Base-by-base conservation (phyloP, 352 stramenopile genomes). In the Phytophthora tubulina region DNA sequence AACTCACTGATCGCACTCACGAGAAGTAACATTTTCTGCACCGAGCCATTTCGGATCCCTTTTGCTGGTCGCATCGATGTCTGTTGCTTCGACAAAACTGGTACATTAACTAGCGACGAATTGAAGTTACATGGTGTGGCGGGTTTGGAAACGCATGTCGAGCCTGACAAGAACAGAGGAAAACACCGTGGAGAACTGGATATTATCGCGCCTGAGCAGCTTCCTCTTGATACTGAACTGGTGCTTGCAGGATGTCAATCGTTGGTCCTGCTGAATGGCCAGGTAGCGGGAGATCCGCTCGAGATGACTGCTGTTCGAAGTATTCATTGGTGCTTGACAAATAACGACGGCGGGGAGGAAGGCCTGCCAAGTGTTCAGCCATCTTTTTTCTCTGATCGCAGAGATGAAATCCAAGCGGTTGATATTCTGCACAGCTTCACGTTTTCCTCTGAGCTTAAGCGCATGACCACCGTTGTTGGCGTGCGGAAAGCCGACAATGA, bases 11-110 rank as follows among this genome's bases (percentile, higher is more conserved):
- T 97, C 14, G 90, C 93, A 50, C 86, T 99, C 38, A 92, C 98
- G 3, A 98, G 97, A 72, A 85, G 97, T 50, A 94, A 85, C 63
- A 96, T 99, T 32, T 99, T 98, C 73, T 99, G 97, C 75, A 99
- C 98, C 0, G 98, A 99, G 70, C 97, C 96, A 21, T 99, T 99
- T 84, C 95, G 98, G 21, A 99, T 99, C 66, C 97, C 97, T 39
- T 85, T 98, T 35, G 98, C 97, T 5, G 98, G 98, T 39, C 96
- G 97, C 57, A 93, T 99, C 0, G 88, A 98, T 69, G 87, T 98
- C 62, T 99, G 97, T 70, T 95, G 97, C 39, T 99, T 99, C 70
- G 98, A 99, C 79, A 99, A 99, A 79, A 99, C 98, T 13, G 98
- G 98, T 31, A 99, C 98, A n/a, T 80, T 99, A 54, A 99, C 98